Conservation (phyloP, 495 filamentous ascomycete species). For the Penicillium robsamsonii region DNA sequence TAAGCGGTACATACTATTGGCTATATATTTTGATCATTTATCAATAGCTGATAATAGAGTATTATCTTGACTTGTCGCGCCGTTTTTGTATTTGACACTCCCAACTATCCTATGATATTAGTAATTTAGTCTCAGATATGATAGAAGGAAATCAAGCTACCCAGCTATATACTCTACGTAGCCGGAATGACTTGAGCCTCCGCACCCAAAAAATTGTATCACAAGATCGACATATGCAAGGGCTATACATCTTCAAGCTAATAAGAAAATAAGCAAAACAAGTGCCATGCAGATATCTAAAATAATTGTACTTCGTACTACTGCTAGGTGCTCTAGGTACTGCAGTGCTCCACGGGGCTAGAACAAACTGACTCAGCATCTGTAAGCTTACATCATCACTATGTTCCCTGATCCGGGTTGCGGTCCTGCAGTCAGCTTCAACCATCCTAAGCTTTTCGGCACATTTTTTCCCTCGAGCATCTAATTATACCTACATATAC, state of each 20-base stretch:
- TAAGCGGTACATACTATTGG: not conserved
- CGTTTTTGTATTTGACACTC: not conserved
- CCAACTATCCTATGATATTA: not conserved
- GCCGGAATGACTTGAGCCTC: not conserved
- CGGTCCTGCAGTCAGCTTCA: not conserved
- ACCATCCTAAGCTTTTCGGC: not conserved
- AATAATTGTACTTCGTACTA: slow-evolving; percentile 2
- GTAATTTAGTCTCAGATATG: not conserved
- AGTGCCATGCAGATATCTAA: not conserved
- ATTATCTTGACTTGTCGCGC: not conserved
- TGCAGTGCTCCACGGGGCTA: not conserved
- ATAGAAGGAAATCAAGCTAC: not conserved
- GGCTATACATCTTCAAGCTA: not conserved
- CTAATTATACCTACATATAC: not conserved
- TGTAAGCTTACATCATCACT: slow-evolving; percentile 14
- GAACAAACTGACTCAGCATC: slow-evolving; percentile 12
- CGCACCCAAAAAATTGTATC: not conserved
- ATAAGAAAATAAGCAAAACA: not conserved
- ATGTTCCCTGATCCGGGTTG: slow-evolving; percentile 7
- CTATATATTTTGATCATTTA: not conserved
- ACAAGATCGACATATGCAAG: slow-evolving; percentile 5
- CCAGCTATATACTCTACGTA: not conserved
- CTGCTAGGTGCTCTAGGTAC: not conserved
- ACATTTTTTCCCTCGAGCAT: not conserved
- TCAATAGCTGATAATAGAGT: too few relatives aligned